Evolutionary conservation across 2,329 filamentous ascomycete species (phyloP).

Genomic region (Ceratocystis huliohia): DNA sequence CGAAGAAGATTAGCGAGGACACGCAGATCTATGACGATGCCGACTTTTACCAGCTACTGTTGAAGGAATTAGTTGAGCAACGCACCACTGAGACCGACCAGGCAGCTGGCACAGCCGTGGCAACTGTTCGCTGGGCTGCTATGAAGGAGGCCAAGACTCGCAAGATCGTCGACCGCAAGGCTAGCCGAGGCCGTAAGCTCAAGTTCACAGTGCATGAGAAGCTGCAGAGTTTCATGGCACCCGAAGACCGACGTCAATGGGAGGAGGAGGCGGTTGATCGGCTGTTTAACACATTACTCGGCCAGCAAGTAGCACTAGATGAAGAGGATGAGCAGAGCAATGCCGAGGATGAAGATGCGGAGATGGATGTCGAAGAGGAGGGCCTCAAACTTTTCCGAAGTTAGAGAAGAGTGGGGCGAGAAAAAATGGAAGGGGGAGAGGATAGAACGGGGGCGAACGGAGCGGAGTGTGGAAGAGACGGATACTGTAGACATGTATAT

Average conservation of each 20-base stretch:
- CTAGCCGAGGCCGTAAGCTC: slow-evolving; percentile 89
- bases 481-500: slow-evolving; percentile 14
- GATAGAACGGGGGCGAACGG: slow-evolving; percentile 12
- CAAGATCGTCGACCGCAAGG: slow-evolving; percentile 80
- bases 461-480: not conserved
- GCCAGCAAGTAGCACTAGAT: slow-evolving; percentile 52
- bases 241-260: slow-evolving; percentile 72
- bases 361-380: slow-evolving; percentile 39
- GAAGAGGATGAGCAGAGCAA: slow-evolving; percentile 44
- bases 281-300: slow-evolving; percentile 64
- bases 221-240: slow-evolving; percentile 94
- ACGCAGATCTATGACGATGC: slow-evolving; percentile 74
- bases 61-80: slow-evolving; percentile 88
- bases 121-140: slow-evolving; percentile 53
- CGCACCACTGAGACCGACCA: slow-evolving; percentile 57
- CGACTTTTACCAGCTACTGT: slow-evolving; percentile 82
- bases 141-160: slow-evolving; percentile 64
- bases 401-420: slow-evolving; percentile 23
- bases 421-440: slow-evolving; percentile 10
- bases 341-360: slow-evolving; percentile 40
- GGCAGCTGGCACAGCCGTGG: slow-evolving; percentile 40
- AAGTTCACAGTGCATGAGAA: slow-evolving; percentile 94
- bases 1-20: slow-evolving; percentile 44
- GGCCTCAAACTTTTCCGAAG: slow-evolving; percentile 42
- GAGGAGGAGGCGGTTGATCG: slow-evolving; percentile 64